Evolutionary conservation across 129 eudicot species (phyloP).

Genomic region (Glebionis coronaria): DNA sequence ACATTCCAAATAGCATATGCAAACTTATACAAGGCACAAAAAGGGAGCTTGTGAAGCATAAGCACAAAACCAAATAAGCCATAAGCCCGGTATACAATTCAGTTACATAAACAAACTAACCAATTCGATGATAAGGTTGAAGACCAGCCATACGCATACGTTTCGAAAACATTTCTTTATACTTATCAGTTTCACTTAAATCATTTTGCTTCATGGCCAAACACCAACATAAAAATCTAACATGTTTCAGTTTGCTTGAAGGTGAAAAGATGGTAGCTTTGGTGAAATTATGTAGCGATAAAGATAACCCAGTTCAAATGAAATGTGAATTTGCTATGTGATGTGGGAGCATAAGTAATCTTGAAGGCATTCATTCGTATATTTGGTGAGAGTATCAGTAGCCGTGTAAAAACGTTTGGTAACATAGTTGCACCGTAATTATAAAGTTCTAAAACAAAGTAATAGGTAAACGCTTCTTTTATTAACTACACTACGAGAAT

Average conservation of each 20-base stretch:
- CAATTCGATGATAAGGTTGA: constrained; percentile 76
- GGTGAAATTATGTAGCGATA: constrained; percentile 5
- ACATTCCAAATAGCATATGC: no score
- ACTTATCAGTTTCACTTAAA: constrained; percentile 31
- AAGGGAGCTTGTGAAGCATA: not conserved
- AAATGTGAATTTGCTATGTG: constrained; percentile 24
- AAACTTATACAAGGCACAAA: no score
- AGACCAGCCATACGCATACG: constrained; percentile 91
- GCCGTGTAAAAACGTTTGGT: no score
- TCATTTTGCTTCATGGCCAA: constrained; percentile 20
- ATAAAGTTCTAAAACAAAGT: no score
- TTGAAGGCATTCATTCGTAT: constrained; percentile 15
- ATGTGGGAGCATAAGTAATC: constrained; percentile 31
- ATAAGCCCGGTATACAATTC: no score
- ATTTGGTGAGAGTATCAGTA: no score
- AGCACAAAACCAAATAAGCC: not conserved
- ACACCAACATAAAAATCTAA: constrained; percentile 34
- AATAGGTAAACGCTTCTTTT: no score
- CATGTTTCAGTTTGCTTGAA: constrained; percentile 15
- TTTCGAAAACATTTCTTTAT: constrained; percentile 46
- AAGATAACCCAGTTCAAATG: constrained; percentile 22
- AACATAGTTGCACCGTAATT: no score
- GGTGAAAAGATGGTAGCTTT: constrained; percentile 16
- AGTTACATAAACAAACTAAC: constrained; percentile 24
- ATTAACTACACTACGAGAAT: no score